phyloP scores from a whole-genome alignment of 176 grass and related monocot species.

The Zoysia pacifica region DNA sequence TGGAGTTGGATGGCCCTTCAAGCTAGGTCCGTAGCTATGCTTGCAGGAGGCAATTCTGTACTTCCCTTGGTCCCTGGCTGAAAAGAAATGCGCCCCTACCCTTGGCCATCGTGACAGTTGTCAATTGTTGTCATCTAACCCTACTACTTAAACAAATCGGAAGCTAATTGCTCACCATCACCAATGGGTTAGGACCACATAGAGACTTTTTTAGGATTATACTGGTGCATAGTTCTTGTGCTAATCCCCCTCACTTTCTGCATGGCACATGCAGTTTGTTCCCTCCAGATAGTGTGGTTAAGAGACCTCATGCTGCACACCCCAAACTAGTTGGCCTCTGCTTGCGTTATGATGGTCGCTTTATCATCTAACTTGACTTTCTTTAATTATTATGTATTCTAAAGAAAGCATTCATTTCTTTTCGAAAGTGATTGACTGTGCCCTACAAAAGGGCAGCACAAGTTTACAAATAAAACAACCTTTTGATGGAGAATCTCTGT shows the following conservation, averaged over 20 bases:
- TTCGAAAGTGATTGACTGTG: neutral
- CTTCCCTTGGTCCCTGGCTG: conserved; percentile 29
- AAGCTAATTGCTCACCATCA: conserved; percentile 33
- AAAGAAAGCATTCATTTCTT: neutral
- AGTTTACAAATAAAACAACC: conserved; percentile 20
- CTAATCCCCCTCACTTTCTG: conserved; percentile 54
- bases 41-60: conserved; percentile 50
- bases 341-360: conserved; percentile 21
- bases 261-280: conserved; percentile 59
- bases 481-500: conserved; percentile 5
- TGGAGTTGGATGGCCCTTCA: conserved; percentile 54
- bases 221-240: conserved; percentile 36
- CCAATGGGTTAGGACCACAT: conserved; percentile 64
- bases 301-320: neutral
- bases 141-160: conserved; percentile 28
- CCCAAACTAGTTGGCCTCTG: conserved; percentile 37
- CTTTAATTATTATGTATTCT: too few species aligned
- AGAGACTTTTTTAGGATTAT: conserved; percentile 7
- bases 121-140: conserved; percentile 51
- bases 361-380: neutral
- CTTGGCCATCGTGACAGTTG: conserved; percentile 50
- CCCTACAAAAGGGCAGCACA: neutral
- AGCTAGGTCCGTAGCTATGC: conserved; percentile 50
- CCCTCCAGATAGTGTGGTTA: conserved; percentile 39
- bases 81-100: conserved; percentile 13